Evolutionary conservation across 2,329 filamentous ascomycete species (phyloP).

Genomic region (Claviceps pazoutovae): DNA sequence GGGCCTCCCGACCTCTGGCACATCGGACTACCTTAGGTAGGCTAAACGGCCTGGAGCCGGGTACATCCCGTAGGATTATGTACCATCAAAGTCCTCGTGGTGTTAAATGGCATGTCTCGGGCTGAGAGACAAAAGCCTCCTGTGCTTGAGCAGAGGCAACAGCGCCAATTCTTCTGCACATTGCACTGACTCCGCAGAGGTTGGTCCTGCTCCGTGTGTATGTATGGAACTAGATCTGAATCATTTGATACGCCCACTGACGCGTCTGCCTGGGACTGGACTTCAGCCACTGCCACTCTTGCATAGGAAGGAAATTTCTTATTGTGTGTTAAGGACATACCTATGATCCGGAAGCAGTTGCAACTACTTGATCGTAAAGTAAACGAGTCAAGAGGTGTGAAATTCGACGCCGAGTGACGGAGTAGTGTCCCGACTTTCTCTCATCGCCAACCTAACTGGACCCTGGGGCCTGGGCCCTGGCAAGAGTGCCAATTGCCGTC

Average conservation of each 20-base stretch:
- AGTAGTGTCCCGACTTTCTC: background rate
- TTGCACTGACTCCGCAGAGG: background rate
- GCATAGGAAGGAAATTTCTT: background rate
- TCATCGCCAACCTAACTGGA: background rate
- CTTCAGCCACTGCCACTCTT: background rate
- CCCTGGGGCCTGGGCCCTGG: no score
- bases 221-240: background rate
- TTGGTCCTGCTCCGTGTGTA: background rate
- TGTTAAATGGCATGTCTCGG: slow-evolving; percentile 10
- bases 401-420: background rate
- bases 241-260: background rate
- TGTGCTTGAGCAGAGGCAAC: background rate
- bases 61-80: background rate
- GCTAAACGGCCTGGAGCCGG: background rate
- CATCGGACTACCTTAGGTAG: background rate
- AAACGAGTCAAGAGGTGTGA: background rate
- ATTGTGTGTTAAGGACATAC: background rate
- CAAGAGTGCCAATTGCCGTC: background rate
- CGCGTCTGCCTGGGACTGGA: background rate
- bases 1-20: slow-evolving; percentile 6
- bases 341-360: background rate
- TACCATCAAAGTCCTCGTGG: slow-evolving; percentile 1
- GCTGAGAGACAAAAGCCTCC: slow-evolving; percentile 2
- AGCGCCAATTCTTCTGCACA: background rate
- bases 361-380: background rate